Evolutionary conservation across 2,329 filamentous ascomycete species (phyloP), one percentile per base, ranked within the genome.

Genomic region (Gaeumannomyces tritici): DNA sequence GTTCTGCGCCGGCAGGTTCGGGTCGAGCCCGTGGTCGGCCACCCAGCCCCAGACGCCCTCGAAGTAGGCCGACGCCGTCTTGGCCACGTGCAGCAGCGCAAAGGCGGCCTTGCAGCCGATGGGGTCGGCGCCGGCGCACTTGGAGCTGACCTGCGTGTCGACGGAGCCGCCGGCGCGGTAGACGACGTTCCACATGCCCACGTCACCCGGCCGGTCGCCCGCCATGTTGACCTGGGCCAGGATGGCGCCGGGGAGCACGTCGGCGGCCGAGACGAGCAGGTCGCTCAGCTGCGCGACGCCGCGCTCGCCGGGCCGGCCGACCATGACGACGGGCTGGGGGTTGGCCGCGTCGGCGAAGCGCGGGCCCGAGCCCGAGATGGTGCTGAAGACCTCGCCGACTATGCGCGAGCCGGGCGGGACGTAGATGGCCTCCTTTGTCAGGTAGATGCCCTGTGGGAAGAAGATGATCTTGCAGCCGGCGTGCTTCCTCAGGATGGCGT

Each of bases 281-380:
- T 90, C 87, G 3, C 81, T 82, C 75, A 85, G 84, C 69, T 90
- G 85, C 8, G 88, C 79, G 1, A 71, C 74, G 15, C 88, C 88
- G 9, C 75, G 73, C 27, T 89, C 83, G 5, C 85, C 85, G 2
- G 76, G 69, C 18, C 77, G 77, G 33, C 86, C 87, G 21, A 89
- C 79, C 61, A 80, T 75, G 2, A 89, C 77, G 1, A 89, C 82
- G 1, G 83, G 79, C 51, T 80, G 73, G 0, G 86, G 86, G 57
- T 77, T 78, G 56, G 72, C 72, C 11, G 77, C 73, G 68, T 83
- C 75, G 61, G 78, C 75, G 73, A 84, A 86, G 65, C 74, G 76
- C 21, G 60, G 79, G 69, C 6, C 73, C 76, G 68, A 79, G 78
- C 74, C 82, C n/a, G 75, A 78, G 68, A 81, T 80, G 4, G 75